Evolutionary conservation across 306 rosid species (phyloP).

Genomic region (Dalbergia cochinchinensis): DNA sequence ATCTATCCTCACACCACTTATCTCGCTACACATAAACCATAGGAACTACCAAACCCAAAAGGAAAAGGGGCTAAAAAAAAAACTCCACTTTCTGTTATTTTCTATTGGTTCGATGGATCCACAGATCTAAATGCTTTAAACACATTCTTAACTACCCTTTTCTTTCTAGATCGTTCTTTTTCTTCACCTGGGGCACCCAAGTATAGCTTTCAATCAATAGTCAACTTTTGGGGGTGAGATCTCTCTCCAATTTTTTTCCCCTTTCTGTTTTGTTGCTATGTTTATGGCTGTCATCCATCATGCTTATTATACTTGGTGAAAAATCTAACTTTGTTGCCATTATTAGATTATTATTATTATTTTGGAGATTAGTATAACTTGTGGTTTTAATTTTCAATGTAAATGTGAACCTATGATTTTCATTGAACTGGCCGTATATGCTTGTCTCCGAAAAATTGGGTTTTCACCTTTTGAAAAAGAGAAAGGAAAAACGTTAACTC

Average conservation of each 20-base stretch:
- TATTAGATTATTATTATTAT: conserved; percentile 4
- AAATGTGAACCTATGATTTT: conserved; percentile 53
- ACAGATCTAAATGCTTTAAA: conserved; percentile 67
- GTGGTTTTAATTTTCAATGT: conserved; percentile 56
- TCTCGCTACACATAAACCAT: neutral
- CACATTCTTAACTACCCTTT: conserved; percentile 40
- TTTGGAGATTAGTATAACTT: conserved; percentile 33
- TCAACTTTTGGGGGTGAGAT: conserved; percentile 63
- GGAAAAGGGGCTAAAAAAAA: neutral
- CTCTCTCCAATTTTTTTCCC: conserved; percentile 27
- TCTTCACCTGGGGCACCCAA: conserved; percentile 39
- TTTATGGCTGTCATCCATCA: neutral
- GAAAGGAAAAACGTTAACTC: neutral
- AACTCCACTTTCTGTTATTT: conserved; percentile 36
- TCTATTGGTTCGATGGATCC: conserved; percentile 62
- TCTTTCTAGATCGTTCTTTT: conserved; percentile 57
- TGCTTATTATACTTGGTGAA: conserved; percentile 4
- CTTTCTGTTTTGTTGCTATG: conserved; percentile 1
- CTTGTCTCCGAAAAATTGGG: conserved; percentile 46
- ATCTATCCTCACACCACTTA: conserved; percentile 32
- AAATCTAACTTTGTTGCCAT: conserved; percentile 42
- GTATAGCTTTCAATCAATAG: conserved; percentile 45
- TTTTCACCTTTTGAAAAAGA: conserved; percentile 56
- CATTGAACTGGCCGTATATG: conserved; percentile 49
- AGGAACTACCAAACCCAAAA: conserved; percentile 10